These are phyloP conservation scores for Colletotrichum sp. DNA, from an alignment of 2,329 filamentous ascomycete species.

Conservation along the genomic window DNA sequence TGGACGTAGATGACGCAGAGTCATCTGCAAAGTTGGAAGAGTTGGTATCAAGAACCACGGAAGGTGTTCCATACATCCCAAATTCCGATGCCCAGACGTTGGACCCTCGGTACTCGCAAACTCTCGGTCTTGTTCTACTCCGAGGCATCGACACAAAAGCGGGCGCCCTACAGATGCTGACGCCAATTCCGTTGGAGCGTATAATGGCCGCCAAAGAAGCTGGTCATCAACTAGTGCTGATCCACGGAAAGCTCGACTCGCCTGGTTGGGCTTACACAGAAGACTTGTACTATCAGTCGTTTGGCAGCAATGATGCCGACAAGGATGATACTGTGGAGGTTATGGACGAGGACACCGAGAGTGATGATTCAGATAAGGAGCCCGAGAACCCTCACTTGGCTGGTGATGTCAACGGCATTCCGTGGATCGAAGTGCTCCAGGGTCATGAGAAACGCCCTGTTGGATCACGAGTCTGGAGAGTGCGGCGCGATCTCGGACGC, in stretches of 20 bases:
- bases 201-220: conserved; percentile 44
- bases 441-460: conserved; percentile 61
- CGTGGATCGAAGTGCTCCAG: conserved; percentile 65
- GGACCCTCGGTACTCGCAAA: conserved; percentile 62
- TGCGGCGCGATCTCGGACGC: conserved; percentile 65
- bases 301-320: conserved; percentile 22
- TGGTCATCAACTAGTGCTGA: conserved; percentile 62
- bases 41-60: conserved; percentile 46
- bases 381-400: conserved; percentile 27
- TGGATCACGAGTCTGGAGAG: conserved; percentile 67
- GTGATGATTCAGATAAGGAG: conserved; percentile 34
- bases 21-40: not conserved
- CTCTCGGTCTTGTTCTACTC: conserved; percentile 71
- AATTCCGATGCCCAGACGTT: conserved; percentile 59
- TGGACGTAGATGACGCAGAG: conserved; percentile 20
- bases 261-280: conserved; percentile 75
- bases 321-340: conserved; percentile 35
- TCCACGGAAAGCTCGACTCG: conserved; percentile 72
- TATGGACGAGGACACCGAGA: conserved; percentile 38
- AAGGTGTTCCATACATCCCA: conserved; percentile 67
- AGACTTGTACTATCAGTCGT: conserved; percentile 53
- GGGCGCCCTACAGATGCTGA: conserved; percentile 67
- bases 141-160: conserved; percentile 67
- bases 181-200: conserved; percentile 54
- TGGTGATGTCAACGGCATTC: conserved; percentile 38